A percentile compares a stretch with the other conserved stretches of the same genome.
Conservation (phyloP, 768 basidiomycete species). For the Suillus subalutaceus region DNA sequence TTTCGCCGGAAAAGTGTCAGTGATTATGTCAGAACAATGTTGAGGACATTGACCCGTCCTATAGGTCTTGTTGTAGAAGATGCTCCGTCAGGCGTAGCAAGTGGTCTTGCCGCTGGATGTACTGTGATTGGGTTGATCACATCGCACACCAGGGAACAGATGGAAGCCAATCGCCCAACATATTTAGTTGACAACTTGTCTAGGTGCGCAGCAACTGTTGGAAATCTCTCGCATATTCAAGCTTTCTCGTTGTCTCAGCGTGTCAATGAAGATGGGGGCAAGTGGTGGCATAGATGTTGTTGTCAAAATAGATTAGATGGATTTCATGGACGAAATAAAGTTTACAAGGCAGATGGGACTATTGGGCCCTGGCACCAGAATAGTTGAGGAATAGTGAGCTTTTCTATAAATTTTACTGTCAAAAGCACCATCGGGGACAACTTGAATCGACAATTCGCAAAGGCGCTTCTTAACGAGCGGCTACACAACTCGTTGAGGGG, state of each 20-base stretch:
- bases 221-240: constrained; percentile 9
- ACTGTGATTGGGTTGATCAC: constrained; percentile 85
- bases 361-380: background rate
- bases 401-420: background rate
- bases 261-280: constrained; percentile 31
- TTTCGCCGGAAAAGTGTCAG: constrained; percentile 64
- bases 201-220: constrained; percentile 45
- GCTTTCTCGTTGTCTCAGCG: constrained; percentile 14
- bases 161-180: constrained; percentile 64
- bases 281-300: constrained; percentile 50
- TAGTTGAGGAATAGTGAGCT: background rate
- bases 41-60: constrained; percentile 18
- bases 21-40: constrained; percentile 18
- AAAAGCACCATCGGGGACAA: background rate
- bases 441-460: background rate
- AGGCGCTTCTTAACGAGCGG: background rate
- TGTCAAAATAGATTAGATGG: constrained; percentile 34
- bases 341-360: background rate
- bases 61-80: constrained; percentile 89
- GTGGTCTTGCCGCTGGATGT: constrained; percentile 82
- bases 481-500: too few relatives aligned
- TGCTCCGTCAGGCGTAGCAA: constrained; percentile 81
- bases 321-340: background rate
- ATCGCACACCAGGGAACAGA: constrained; percentile 69
- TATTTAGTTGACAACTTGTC: constrained; percentile 76